Conservation (phyloP, 257 asterid genomes). For the Buddleja alternifolia region DNA sequence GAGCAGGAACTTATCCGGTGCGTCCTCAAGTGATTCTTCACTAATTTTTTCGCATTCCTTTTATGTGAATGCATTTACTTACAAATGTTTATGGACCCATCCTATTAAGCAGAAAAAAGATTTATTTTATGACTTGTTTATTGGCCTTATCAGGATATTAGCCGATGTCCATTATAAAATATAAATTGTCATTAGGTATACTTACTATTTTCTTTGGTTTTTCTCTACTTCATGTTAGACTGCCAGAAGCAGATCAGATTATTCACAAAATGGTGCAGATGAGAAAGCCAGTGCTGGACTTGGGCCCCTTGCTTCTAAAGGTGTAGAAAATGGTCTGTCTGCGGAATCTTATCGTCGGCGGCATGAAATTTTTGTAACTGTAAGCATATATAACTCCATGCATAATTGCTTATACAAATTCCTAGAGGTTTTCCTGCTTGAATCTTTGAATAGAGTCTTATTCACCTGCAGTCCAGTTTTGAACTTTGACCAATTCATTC, state of each 20-base stretch:
- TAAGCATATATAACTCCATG: constrained; percentile 37
- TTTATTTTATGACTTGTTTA: not conserved
- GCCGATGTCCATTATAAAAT: constrained; percentile 3
- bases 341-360: constrained; percentile 67
- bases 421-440: not conserved
- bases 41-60: not conserved
- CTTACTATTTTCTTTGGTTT: not conserved
- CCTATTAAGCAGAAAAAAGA: not conserved
- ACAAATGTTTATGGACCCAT: not conserved
- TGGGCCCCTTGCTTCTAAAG: constrained; percentile 46
- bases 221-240: constrained; percentile 42
- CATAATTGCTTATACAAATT: not conserved
- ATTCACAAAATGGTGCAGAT: constrained; percentile 42
- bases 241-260: constrained; percentile 48
- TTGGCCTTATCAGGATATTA: not conserved
- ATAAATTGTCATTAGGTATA: not conserved
- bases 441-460: not conserved
- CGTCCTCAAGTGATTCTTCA: constrained; percentile 4
- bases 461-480: no score
- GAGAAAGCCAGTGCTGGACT: constrained; percentile 38
- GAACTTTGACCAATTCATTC: no score
- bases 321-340: constrained; percentile 54
- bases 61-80: constrained; percentile 14
- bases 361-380: constrained; percentile 87
- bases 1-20: constrained; percentile 56